Percentiles rank a stretch among this genome's conserved stretches.
These are phyloP conservation scores for Clathrus columnatus DNA, from an alignment of 768 basidiomycete species.

Conservation along the genomic window DNA sequence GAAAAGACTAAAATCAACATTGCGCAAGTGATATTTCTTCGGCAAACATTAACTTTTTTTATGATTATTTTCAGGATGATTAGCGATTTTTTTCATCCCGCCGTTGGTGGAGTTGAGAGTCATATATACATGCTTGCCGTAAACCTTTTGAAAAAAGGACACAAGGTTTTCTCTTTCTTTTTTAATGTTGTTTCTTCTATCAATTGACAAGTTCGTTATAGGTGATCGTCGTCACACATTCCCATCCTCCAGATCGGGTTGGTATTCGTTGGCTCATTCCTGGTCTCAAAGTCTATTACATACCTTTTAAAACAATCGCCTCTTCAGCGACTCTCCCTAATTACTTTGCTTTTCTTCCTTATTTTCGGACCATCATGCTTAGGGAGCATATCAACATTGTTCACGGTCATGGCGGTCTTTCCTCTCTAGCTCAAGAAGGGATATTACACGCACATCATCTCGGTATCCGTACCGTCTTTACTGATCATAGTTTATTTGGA, in stretches of 20 bases:
- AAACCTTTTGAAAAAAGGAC: slow-evolving; percentile 71
- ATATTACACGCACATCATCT: slow-evolving; percentile 84
- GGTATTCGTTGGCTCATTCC: slow-evolving; percentile 87
- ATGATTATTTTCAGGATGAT: slow-evolving; percentile 63
- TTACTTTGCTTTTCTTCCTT: slow-evolving; percentile 87
- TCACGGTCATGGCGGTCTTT: slow-evolving; percentile 88
- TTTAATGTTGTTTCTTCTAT: no score
- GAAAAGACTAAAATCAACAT: slow-evolving; percentile 1
- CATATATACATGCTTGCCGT: slow-evolving; percentile 91
- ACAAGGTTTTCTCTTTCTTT: slow-evolving; percentile 48
- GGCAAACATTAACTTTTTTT: background rate
- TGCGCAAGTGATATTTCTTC: slow-evolving; percentile 1
- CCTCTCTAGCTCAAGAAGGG: slow-evolving; percentile 85
- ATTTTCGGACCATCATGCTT: slow-evolving; percentile 79
- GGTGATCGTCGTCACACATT: slow-evolving; percentile 94
- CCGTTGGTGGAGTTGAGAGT: slow-evolving; percentile 91
- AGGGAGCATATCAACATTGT: slow-evolving; percentile 81
- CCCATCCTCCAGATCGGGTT: slow-evolving; percentile 75
- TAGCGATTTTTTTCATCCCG: slow-evolving; percentile 93
- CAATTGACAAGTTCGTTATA: slow-evolving; percentile 22
- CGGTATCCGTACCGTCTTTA: slow-evolving; percentile 86
- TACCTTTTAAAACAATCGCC: slow-evolving; percentile 82
- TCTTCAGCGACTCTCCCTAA: slow-evolving; percentile 92
- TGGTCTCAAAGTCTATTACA: slow-evolving; percentile 86
- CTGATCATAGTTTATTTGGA: slow-evolving; percentile 94